Conservation (phyloP, 345 rosid genomes). For the Anastatica hierochuntica region DNA sequence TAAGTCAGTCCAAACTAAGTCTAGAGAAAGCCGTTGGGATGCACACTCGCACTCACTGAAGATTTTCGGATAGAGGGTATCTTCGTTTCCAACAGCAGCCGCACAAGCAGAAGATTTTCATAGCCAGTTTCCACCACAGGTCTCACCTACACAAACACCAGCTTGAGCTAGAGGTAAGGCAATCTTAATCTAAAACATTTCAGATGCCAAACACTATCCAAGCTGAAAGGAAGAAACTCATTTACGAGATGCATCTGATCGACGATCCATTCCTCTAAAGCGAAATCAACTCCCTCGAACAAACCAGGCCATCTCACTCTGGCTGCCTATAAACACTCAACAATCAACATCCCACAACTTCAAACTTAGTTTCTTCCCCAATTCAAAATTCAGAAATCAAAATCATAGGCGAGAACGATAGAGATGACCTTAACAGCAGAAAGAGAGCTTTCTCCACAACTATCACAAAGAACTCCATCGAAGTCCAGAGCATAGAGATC, state of each 20-base stretch:
- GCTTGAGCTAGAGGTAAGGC: too few species aligned
- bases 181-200: too few species aligned
- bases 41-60: conserved; percentile 36
- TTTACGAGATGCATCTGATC: conserved; percentile 74
- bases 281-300: conserved; percentile 52
- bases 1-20: conserved; percentile 4
- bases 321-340: conserved; percentile 46
- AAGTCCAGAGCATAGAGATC: conserved; percentile 90
- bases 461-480: conserved; percentile 91
- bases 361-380: too few species aligned
- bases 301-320: conserved; percentile 75
- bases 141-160: too few species aligned
- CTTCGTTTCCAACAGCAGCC: conserved; percentile 66
- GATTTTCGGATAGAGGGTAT: conserved; percentile 63
- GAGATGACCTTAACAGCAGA: conserved; percentile 75
- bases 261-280: conserved; percentile 68
- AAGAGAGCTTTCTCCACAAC: conserved; percentile 91
- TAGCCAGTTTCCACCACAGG: conserved; percentile 98
- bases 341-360: conserved; percentile 35
- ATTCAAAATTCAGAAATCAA: too few species aligned
- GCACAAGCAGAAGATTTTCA: conserved; percentile 70
- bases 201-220: too few species aligned
- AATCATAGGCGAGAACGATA: too few species aligned
- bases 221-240: too few species aligned
- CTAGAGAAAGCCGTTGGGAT: conserved; percentile 65